Percentiles rank a stretch among this genome's conserved stretches.
Conservation (phyloP, 106 monocot species). For the Gastrodia elata region DNA sequence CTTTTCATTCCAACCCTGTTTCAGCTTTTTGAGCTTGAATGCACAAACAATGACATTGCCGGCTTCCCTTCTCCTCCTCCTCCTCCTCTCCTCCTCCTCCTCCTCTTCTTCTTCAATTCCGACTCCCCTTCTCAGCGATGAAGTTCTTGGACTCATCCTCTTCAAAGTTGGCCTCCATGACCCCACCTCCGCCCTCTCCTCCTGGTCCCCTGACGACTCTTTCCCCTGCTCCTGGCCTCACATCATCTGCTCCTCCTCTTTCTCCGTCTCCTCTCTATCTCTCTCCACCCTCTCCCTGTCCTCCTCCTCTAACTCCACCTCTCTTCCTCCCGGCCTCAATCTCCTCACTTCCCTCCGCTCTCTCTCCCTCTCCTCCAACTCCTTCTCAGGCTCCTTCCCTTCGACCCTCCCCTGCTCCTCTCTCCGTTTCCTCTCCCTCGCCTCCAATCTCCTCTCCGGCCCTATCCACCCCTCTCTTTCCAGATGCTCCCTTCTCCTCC, state of each 20-base stretch:
- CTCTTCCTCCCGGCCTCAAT: conserved; percentile 5
- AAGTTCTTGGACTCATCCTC: conserved; percentile 70
- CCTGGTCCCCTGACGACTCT: conserved; percentile 58
- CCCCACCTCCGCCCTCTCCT: conserved; percentile 32
- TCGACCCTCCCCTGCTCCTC: conserved; percentile 15
- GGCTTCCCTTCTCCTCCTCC: background rate
- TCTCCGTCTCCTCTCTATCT: conserved; percentile 38
- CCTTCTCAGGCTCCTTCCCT: conserved; percentile 6
- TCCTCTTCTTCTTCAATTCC: conserved; percentile 55
- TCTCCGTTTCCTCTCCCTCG: conserved; percentile 44
- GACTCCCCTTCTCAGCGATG: conserved; percentile 58
- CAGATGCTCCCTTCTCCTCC: conserved; percentile 35
- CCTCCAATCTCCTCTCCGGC: conserved; percentile 48
- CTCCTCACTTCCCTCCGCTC: conserved; percentile 2
- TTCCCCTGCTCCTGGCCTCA: conserved; percentile 67
- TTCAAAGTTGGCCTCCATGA: conserved; percentile 69
- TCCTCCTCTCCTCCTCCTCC: background rate
- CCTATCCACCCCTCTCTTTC: conserved; percentile 33
- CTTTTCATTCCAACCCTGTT: background rate
- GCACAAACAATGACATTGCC: background rate
- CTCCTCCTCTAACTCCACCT: conserved; percentile 2
- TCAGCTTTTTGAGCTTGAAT: background rate
- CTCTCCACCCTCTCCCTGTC: conserved; percentile 16
- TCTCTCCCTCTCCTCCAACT: conserved; percentile 7
- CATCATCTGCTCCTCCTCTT: conserved; percentile 35